These are phyloP conservation scores for Trypanosoma mega DNA, from an alignment of 208 protist species.

Conservation along the genomic window DNA sequence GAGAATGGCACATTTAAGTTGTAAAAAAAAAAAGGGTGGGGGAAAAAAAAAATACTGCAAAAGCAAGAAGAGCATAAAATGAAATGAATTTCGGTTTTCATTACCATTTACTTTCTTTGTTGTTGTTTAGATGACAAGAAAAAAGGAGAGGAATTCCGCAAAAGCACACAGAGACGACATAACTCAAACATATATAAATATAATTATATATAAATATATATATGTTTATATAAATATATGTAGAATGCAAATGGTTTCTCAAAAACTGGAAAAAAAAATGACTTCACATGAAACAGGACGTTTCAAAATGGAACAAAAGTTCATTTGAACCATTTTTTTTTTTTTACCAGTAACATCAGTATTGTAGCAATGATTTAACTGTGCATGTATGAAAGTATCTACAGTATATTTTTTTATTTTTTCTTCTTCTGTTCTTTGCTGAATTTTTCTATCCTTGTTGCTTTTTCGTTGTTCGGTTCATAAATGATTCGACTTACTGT, in stretches of 20 bases:
- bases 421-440: not conserved
- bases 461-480: too few species aligned
- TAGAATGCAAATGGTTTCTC: too few species aligned
- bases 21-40: conserved; percentile 15
- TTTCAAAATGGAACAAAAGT: too few species aligned
- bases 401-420: not conserved
- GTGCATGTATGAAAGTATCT: too few species aligned
- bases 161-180: not conserved
- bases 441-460: too few species aligned
- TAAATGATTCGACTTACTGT: too few species aligned
- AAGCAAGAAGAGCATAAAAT: not conserved
- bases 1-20: not conserved
- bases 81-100: too few species aligned
- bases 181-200: not conserved
- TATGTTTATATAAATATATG: conserved; percentile 13
- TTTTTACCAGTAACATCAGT: too few species aligned
- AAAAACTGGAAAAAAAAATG: conserved; percentile 10
- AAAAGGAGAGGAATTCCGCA: not conserved
- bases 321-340: too few species aligned
- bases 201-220: conserved; percentile 5
- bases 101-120: too few species aligned
- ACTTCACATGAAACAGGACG: not conserved
- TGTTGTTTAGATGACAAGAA: too few species aligned
- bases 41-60: not conserved
- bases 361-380: too few species aligned